Conservation (phyloP, 495 filamentous ascomycete genomes). For the Astrocystis sublimbata region DNA sequence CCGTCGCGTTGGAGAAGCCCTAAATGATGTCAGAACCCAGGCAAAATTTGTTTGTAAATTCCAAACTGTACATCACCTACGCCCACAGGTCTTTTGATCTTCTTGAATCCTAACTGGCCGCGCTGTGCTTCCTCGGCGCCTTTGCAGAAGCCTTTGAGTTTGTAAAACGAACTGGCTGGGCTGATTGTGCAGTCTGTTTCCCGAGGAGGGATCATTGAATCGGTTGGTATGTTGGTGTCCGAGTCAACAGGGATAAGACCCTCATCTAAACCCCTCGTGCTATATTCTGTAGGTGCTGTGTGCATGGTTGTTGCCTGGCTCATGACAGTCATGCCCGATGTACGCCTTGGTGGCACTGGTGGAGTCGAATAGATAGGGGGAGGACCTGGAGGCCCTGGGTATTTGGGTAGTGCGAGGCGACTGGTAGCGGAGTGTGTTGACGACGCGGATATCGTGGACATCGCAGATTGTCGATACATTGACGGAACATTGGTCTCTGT, state of each 20-base stretch:
- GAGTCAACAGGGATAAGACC: constrained; percentile 39
- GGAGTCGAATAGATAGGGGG: constrained; percentile 28
- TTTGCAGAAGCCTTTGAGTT: constrained; percentile 46
- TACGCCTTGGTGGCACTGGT: constrained; percentile 20
- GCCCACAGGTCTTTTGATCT: constrained; percentile 36
- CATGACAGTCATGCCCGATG: constrained; percentile 22
- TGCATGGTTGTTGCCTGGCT: constrained; percentile 2
- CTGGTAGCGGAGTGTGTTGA: constrained; percentile 15
- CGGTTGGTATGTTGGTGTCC: constrained; percentile 22
- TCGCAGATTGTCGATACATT: not conserved
- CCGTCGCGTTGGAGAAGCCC: constrained; percentile 32
- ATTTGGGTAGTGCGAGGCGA: constrained; percentile 22
- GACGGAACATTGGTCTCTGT: constrained; percentile 6
- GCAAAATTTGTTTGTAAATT: not conserved
- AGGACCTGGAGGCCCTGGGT: constrained; percentile 26
- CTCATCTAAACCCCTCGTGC: constrained; percentile 23
- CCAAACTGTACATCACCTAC: constrained; percentile 18
- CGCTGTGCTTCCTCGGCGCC: constrained; percentile 40
- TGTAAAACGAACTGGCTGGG: constrained; percentile 39
- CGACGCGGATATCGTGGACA: not conserved
- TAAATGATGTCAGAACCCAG: constrained; percentile 3
- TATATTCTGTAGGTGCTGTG: not conserved
- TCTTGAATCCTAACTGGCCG: constrained; percentile 40
- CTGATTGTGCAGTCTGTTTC: constrained; percentile 38
- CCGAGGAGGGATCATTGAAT: constrained; percentile 14